Percentiles rank a stretch among this genome's conserved stretches.
phyloP scores from a whole-genome alignment of 495 filamentous ascomycete species.

The Hypoxylon lenormandii region DNA sequence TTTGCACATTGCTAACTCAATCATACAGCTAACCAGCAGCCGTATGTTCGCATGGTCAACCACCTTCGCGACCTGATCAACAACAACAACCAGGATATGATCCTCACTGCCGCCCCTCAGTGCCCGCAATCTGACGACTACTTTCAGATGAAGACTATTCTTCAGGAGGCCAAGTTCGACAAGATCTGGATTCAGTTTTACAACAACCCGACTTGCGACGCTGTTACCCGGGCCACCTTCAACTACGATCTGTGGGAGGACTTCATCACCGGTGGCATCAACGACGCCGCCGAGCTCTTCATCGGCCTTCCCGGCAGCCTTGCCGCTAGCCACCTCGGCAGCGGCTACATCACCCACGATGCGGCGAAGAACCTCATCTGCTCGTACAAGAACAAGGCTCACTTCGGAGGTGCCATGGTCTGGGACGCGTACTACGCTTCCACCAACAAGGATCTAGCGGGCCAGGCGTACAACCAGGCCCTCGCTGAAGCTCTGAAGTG shows the following conservation, averaged over 20 bases:
- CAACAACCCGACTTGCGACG: constrained; percentile 73
- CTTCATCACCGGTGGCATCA: constrained; percentile 66
- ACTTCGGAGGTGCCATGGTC: constrained; percentile 59
- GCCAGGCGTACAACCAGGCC: constrained; percentile 49
- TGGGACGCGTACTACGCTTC: constrained; percentile 55
- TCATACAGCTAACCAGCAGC: constrained; percentile 34
- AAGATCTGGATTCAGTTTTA: constrained; percentile 79
- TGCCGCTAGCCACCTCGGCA: constrained; percentile 39
- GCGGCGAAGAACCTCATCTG: constrained; percentile 46
- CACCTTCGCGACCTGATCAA: constrained; percentile 64
- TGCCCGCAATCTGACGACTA: constrained; percentile 67
- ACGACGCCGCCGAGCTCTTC: constrained; percentile 70
- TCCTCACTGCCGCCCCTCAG: constrained; percentile 74
- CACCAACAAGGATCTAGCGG: constrained; percentile 34
- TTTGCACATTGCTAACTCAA: constrained; percentile 12
- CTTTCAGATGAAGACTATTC: constrained; percentile 66
- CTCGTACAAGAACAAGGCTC: constrained; percentile 48
- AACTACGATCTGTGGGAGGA: constrained; percentile 74
- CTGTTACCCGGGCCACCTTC: constrained; percentile 59
- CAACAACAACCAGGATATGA: constrained; percentile 54
- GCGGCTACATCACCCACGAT: constrained; percentile 51
- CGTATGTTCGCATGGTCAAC: constrained; percentile 61
- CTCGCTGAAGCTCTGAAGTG: constrained; percentile 43
- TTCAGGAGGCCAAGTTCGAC: constrained; percentile 67
- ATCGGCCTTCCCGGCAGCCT: constrained; percentile 72